Evolutionary conservation across 306 rosid genomes (phyloP).

Genomic region (Rubus idaeus): DNA sequence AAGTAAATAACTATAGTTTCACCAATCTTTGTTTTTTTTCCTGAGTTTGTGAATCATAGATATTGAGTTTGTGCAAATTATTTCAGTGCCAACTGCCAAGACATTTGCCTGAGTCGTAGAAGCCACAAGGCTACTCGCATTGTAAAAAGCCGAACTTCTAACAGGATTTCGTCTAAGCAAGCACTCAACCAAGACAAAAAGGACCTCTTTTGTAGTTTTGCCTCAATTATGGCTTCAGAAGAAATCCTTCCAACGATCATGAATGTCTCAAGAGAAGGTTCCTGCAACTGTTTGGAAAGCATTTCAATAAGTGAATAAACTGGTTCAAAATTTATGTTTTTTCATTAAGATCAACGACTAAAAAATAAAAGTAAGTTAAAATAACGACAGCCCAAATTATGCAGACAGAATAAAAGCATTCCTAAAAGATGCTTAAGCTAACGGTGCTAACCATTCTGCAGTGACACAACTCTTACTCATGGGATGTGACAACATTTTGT

Average conservation of each 20-base stretch:
- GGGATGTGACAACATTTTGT: background rate
- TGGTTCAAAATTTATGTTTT: background rate
- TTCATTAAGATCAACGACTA: background rate
- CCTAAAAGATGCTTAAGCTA: background rate
- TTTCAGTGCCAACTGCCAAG: conserved; percentile 41
- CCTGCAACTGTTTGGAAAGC: conserved; percentile 64
- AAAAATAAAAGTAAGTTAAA: background rate
- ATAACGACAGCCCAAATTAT: background rate
- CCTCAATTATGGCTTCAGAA: conserved; percentile 81
- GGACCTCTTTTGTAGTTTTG: conserved; percentile 61
- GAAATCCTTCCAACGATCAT: conserved; percentile 80
- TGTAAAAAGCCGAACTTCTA: conserved; percentile 70
- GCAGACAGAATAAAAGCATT: background rate
- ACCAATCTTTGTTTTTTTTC: conserved; percentile 1
- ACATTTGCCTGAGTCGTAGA: conserved; percentile 54
- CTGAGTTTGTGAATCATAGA: background rate
- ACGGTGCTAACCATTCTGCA: background rate
- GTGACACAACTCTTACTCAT: background rate
- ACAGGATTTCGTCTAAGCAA: conserved; percentile 50
- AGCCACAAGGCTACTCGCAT: conserved; percentile 79
- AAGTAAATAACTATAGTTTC: background rate
- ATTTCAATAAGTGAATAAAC: conserved; percentile 19
- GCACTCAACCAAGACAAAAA: conserved; percentile 48
- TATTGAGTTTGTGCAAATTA: background rate
- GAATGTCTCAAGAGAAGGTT: conserved; percentile 84